These are phyloP conservation scores for Cucurbitaria berberidis DNA, from an alignment of 2,329 filamentous ascomycete species.

Conservation along the genomic window DNA sequence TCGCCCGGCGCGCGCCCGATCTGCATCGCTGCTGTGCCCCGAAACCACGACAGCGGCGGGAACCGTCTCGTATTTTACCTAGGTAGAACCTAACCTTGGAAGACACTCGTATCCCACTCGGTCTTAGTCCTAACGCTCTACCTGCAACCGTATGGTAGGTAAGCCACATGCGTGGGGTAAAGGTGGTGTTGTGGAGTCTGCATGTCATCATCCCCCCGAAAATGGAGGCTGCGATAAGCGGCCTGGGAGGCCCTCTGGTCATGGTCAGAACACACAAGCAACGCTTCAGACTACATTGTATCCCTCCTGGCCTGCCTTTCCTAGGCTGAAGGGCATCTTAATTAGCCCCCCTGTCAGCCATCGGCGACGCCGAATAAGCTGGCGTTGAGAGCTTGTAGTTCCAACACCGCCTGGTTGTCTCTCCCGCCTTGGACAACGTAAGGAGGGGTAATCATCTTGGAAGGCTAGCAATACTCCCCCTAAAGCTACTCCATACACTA, in stretches of 20 bases:
- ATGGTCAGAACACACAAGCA: not conserved
- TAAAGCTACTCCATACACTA: not conserved
- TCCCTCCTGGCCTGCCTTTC: not conserved
- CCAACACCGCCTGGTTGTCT: constrained; percentile 3
- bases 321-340: no score
- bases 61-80: constrained; percentile 1
- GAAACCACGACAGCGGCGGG: constrained; percentile 11
- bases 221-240: no score
- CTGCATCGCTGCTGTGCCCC: not conserved
- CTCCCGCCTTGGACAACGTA: constrained; percentile 7
- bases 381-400: not conserved
- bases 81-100: no score
- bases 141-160: constrained; percentile 7
- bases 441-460: constrained; percentile 15
- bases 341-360: no score
- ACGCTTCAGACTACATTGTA: not conserved
- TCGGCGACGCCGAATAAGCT: not conserved
- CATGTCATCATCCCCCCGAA: constrained; percentile 27
- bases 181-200: constrained; percentile 10
- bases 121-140: no score
- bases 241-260: not conserved
- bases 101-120: no score
- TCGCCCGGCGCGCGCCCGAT: no score
- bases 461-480: not conserved
- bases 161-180: constrained; percentile 13